Conservation (phyloP, 1,139 yeast genomes). For the Saccharomycopsis phalli region DNA sequence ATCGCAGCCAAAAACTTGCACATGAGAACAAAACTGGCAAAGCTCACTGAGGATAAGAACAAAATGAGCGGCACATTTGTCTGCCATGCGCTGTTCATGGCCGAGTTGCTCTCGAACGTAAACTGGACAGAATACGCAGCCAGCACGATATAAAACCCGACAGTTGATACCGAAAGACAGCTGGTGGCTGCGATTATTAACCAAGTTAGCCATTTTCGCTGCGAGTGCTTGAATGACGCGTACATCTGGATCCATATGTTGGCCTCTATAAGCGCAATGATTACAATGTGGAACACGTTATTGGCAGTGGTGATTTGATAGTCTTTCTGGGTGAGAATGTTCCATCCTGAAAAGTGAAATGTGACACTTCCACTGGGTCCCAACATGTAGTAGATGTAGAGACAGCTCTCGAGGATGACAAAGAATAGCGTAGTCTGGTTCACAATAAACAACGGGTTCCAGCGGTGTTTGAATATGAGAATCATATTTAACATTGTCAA, state of each 20-base stretch:
- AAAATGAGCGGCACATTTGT: slow-evolving; percentile 47
- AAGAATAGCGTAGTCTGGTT: slow-evolving; percentile 52
- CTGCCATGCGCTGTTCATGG: slow-evolving; percentile 14
- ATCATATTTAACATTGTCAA: slow-evolving; percentile 32
- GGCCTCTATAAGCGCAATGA: slow-evolving; percentile 50
- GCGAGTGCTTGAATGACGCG: slow-evolving; percentile 44
- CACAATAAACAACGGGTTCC: slow-evolving; percentile 59
- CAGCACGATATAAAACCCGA: slow-evolving; percentile 30
- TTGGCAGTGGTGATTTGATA: slow-evolving; percentile 45
- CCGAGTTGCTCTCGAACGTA: slow-evolving; percentile 10
- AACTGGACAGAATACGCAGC: slow-evolving; percentile 24
- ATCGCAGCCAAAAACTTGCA: slow-evolving; percentile 60
- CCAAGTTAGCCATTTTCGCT: slow-evolving; percentile 26
- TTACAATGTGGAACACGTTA: slow-evolving; percentile 48
- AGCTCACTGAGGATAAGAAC: slow-evolving; percentile 58
- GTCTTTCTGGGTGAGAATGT: slow-evolving; percentile 28
- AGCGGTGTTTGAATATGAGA: slow-evolving; percentile 35
- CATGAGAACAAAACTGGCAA: slow-evolving; percentile 51
- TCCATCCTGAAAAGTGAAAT: slow-evolving; percentile 42
- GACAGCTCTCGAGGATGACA: slow-evolving; percentile 47
- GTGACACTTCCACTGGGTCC: slow-evolving; percentile 46
- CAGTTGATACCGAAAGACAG: slow-evolving; percentile 35
- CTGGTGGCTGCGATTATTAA: slow-evolving; percentile 30
- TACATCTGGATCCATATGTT: slow-evolving; percentile 65
- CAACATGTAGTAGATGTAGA: slow-evolving; percentile 45